Evolutionary conservation across 257 asterid genomes (phyloP).

Genomic region (Phtheirospermum japonicum): DNA sequence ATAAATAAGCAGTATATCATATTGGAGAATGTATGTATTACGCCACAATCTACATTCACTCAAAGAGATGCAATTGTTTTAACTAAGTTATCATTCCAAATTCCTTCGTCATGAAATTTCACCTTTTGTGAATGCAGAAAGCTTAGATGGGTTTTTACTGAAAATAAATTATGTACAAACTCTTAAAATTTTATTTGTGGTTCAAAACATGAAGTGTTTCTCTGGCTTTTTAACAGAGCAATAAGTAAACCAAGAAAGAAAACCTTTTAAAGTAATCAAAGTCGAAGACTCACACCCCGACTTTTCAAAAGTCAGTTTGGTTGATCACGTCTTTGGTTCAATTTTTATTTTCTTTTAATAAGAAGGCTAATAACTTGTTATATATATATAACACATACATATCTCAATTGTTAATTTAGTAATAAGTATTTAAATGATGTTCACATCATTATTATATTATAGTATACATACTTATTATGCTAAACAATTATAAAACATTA

Average conservation of each 20-base stretch:
- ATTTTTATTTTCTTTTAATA: no score
- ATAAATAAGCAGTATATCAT: slow-evolving; percentile 3
- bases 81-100: neutral
- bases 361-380: neutral
- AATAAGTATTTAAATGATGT: neutral
- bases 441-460: no score
- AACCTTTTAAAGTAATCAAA: no score
- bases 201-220: neutral
- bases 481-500: neutral
- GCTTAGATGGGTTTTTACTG: slow-evolving; percentile 11
- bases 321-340: no score
- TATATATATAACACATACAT: no score
- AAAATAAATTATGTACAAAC: neutral
- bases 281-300: no score
- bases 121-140: neutral
- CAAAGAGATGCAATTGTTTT: neutral
- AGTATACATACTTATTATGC: no score
- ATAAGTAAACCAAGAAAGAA: no score
- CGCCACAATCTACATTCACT: neutral
- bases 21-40: neutral
- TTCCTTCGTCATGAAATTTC: no score
- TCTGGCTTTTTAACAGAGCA: neutral
- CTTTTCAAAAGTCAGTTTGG: no score
- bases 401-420: no score
- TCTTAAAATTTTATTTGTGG: neutral